Base-by-base conservation (phyloP, 2,329 filamentous ascomycete genomes). In the Ophiostoma tasmaniense region DNA sequence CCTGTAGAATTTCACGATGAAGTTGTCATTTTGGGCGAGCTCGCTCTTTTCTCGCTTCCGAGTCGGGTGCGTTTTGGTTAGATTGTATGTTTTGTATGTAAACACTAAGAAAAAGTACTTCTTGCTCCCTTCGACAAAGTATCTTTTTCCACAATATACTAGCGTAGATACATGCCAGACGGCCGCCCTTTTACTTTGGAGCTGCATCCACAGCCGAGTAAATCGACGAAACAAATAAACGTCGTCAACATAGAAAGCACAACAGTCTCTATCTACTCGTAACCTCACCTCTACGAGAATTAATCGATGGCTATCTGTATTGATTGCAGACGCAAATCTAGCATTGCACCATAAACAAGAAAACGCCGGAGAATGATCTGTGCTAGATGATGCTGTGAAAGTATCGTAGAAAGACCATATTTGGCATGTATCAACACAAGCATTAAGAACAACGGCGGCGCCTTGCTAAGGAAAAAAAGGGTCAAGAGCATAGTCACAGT, bases 21-120 rank as follows among this genome's bases (percentile, higher is more conserved):
- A 62, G 30, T 7, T 33, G 30, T 35, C 59, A 7, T 33, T 14
- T 55, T 55, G 50, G 50, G 50, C 50, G n/a, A 55, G 50, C 68
- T 70, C 68, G 68, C 68, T 42, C 37, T 67, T 70, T 70, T 70
- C 35, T 70, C 68, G 68, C 68, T 61, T 25, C 68, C 66, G 68
- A 70, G 42, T 67, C 68, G 68, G 68, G 50, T 66, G 68, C 68
- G 66, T 35, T 14, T 8, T 0, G n/a, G 28, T 7, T 3, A 4
- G 1, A 2, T 64, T 59, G 52, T 59, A 59, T 30, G 5, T 7
- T 59, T 59, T 59, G 25, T 59, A 25, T 59, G 25, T 11, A 17
- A 13, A 11, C 10, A 17, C 25, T 11, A 25, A 25, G 30, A 59
- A 30, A 59, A 5, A 25, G 52, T 59, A 59, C 52, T 59, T 59